phyloP scores from a whole-genome alignment of 2,329 filamentous ascomycete species.

The Dendrostoma leiphaemia region DNA sequence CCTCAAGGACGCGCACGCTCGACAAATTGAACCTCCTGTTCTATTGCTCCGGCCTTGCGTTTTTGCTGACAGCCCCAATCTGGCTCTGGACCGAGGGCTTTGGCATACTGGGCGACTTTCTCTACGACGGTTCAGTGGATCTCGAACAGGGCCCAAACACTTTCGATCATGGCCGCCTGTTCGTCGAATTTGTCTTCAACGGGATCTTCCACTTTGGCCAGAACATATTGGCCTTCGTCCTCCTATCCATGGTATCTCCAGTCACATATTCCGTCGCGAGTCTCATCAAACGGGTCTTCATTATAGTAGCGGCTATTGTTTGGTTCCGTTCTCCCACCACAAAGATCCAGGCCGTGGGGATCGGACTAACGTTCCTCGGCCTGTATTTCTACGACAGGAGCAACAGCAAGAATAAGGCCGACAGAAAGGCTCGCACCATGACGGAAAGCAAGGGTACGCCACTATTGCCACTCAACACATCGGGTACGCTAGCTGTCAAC shows the following conservation, averaged over 20 bases:
- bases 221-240: conserved; percentile 90
- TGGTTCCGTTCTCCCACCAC: conserved; percentile 96
- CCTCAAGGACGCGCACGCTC: conserved; percentile 69
- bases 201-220: conserved; percentile 95
- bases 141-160: conserved; percentile 59
- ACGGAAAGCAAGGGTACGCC: conserved; percentile 49
- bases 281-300: conserved; percentile 94
- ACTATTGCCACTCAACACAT: conserved; percentile 65
- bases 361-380: conserved; percentile 84
- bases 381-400: conserved; percentile 96
- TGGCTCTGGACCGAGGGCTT: conserved; percentile 94
- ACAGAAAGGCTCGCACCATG: conserved; percentile 74
- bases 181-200: conserved; percentile 93
- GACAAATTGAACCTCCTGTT: conserved; percentile 96
- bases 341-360: conserved; percentile 76
- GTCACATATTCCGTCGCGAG: conserved; percentile 97
- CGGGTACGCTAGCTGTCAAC: conserved; percentile 32
- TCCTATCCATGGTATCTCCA: conserved; percentile 89
- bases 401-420: conserved; percentile 82
- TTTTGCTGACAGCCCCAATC: conserved; percentile 81
- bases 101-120: conserved; percentile 71
- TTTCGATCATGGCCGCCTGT: conserved; percentile 70
- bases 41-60: conserved; percentile 94
- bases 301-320: conserved; percentile 89
- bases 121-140: conserved; percentile 75